Base-by-base conservation (phyloP, 2,329 filamentous ascomycete species). In the Sclerotiophoma versabilis region DNA sequence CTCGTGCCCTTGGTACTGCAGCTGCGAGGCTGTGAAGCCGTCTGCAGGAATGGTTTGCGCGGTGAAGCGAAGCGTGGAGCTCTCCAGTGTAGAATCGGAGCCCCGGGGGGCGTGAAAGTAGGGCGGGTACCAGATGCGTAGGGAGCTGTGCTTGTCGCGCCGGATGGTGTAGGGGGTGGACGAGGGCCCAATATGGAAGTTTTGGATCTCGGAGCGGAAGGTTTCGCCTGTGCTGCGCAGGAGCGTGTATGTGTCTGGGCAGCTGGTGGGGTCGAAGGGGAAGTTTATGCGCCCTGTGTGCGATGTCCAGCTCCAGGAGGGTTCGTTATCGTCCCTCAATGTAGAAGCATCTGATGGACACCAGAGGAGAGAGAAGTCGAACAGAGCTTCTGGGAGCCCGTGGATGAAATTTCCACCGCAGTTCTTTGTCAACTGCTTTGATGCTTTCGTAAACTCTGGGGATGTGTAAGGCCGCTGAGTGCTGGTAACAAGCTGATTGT, bases 281-380 rank as follows among this genome's bases (percentile, higher is more conserved):
- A 71, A 74, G 36, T 67, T 72, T 5, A 71, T 59, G 2, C 48
- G 48, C 1, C 70, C 70, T 4, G 47, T 33, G 57, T 68, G 71
- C 0, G 63, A 65, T 3, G 57, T 64, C 70, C 70, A 74, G 49
- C 70, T 73, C 71, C 70, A 74, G 1, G 66, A 65, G 12, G 71
- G 71, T 20, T 70, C 67, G 10, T 32, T 46, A 2, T 46, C 23
- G 11, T 63, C 44, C 33, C 58, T 59, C 10, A 54, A 56, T n/a
- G 54, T 56, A 7, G 64, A 33, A 2, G 49, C 34, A 7, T 49
- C 64, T 3, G 66, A 63, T 20, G 71, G 71, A 54, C 69, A 72
- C 71, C 71, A 74, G 10, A 74, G 59, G 2, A 74, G 55, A 10
- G 70, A 60, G 32, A 68, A 63, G 37, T 73, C 71, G 23, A 73